These are phyloP conservation scores for Mucuna pruriens DNA, from an alignment of 306 rosid species.

Conservation along the genomic window DNA sequence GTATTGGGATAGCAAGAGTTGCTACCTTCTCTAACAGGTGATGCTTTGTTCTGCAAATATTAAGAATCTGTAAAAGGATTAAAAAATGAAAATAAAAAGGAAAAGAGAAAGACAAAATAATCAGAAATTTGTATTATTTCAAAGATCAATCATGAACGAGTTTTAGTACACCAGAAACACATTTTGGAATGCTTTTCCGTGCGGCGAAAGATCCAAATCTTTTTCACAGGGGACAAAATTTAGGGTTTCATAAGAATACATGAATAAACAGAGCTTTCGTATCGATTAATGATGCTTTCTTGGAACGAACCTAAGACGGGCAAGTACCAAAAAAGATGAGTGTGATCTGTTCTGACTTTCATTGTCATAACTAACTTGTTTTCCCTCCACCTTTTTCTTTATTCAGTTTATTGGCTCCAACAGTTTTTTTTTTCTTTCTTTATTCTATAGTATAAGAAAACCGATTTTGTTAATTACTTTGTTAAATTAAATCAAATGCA, in stretches of 20 bases:
- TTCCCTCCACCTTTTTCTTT: neutral
- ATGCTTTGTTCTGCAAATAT: constrained; percentile 25
- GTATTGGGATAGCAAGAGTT: neutral
- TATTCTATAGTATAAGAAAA: neutral
- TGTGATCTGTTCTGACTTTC: constrained; percentile 27
- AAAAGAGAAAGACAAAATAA: neutral
- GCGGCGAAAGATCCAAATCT: constrained; percentile 23
- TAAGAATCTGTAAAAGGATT: neutral
- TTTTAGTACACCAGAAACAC: constrained; percentile 24
- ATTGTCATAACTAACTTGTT: neutral
- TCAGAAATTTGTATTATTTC: neutral
- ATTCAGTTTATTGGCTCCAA: neutral
- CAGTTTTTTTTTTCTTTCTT: neutral
- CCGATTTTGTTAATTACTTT: neutral
- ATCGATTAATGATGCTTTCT: constrained; percentile 6
- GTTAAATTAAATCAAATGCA: neutral
- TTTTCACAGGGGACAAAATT: neutral
- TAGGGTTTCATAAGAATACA: constrained; percentile 34
- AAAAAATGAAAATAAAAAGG: neutral
- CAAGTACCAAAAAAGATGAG: neutral
- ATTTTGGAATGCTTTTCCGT: constrained; percentile 26
- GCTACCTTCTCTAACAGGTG: constrained; percentile 37
- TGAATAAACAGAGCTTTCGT: neutral
- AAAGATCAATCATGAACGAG: constrained; percentile 17
- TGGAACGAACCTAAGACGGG: constrained; percentile 1